These are phyloP conservation scores for Psilocybe tampanensis DNA, from an alignment of 768 basidiomycete genomes.

Conservation along the genomic window DNA sequence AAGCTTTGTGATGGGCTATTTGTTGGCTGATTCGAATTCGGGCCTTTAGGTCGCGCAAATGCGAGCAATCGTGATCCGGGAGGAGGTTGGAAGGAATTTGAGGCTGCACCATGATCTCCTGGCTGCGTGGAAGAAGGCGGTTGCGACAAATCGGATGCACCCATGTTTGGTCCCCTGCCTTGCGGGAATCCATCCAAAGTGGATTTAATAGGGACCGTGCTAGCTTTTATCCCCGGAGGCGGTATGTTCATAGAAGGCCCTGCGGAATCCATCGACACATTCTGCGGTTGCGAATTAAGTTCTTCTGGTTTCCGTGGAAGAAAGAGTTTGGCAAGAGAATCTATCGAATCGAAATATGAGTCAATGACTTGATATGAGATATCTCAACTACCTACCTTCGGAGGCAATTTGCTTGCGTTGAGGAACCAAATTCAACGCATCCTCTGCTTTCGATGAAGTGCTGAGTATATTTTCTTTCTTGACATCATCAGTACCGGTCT, in stretches of 20 bases:
- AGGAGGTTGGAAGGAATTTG: constrained; percentile 46
- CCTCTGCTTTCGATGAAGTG: background rate
- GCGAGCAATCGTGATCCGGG: constrained; percentile 53
- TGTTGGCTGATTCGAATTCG: constrained; percentile 16
- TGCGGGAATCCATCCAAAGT: background rate
- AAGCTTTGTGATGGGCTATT: constrained; percentile 16
- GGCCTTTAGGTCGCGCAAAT: constrained; percentile 40
- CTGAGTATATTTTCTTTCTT: background rate
- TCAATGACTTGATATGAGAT: background rate
- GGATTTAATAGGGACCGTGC: background rate
- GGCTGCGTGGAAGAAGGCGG: constrained; percentile 17
- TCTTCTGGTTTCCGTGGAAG: background rate
- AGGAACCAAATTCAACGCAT: background rate
- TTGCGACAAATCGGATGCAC: constrained; percentile 14
- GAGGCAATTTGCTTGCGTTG: background rate
- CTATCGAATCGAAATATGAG: background rate
- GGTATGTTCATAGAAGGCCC: background rate
- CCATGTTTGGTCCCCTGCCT: constrained; percentile 1
- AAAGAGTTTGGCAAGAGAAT: background rate
- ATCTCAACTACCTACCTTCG: background rate
- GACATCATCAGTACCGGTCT: background rate
- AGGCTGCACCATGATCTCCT: constrained; percentile 21
- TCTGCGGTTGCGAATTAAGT: background rate
- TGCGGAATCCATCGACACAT: background rate
- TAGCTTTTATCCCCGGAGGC: constrained; percentile 5